phyloP scores from a whole-genome alignment of 1,284 basidiomycete species.

The Ustilago loliicola region DNA sequence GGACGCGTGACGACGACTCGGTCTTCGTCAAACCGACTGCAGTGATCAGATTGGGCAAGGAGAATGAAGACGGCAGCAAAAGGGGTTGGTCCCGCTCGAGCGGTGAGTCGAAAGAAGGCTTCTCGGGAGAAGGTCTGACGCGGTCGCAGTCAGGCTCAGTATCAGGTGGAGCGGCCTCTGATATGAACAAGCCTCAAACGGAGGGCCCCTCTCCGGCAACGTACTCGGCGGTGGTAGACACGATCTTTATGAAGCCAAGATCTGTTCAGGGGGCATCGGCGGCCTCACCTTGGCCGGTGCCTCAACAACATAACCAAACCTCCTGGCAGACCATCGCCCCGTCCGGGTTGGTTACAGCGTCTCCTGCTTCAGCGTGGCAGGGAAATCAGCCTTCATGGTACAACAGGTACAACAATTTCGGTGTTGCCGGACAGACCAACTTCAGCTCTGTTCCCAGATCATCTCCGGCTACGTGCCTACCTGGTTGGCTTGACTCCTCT shows the following conservation, averaged over 20 bases:
- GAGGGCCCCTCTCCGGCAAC: background rate
- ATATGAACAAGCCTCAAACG: background rate
- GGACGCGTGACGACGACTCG: slow-evolving; percentile 1
- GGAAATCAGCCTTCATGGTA: background rate
- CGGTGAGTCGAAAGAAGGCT: background rate
- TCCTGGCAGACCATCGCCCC: background rate
- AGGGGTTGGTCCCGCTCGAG: background rate
- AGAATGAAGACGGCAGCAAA: background rate
- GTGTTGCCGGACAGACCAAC: background rate
- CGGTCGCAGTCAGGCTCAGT: background rate
- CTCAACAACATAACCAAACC: background rate
- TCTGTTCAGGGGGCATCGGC: background rate
- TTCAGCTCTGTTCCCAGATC: background rate
- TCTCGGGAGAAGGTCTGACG: background rate
- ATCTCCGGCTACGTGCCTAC: background rate
- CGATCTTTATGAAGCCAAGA: background rate
- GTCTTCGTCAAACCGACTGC: slow-evolving; percentile 3
- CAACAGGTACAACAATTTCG: background rate
- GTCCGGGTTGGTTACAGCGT: background rate
- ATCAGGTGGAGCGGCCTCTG: background rate
- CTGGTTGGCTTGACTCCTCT: background rate
- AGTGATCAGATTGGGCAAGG: background rate
- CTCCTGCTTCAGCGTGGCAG: background rate
- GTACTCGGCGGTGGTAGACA: background rate
- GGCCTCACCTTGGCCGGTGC: background rate